Base-by-base conservation (phyloP, 352 stramenopile genomes). In the Achlya hypogyna region DNA sequence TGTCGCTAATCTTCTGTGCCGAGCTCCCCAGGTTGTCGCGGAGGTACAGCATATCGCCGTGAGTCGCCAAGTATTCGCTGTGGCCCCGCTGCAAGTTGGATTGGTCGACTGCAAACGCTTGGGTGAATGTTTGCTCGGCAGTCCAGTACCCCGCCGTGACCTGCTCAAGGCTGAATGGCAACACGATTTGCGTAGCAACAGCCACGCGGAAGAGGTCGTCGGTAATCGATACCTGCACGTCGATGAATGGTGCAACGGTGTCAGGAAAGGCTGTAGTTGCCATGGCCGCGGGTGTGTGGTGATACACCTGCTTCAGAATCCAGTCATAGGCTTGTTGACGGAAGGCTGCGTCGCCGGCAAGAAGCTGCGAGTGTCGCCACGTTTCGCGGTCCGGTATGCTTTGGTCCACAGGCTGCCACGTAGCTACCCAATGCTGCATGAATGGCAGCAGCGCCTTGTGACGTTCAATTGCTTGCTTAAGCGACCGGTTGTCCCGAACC, bases 401-500 rank as follows among this genome's bases (percentile, higher is more conserved):
- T n/a, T 5, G 54, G 14, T 9, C n/a, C 38, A 18, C 6, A n/a
- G 38, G 38, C 6, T 45, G 38, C 38, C 38, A 45, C 38, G 6
- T n/a, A 10, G 14, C 12, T 10, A 45, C 38, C 38, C 38, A 45
- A 10, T 45, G 38, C 38, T 45, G 38, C 12, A 45, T 10, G 12
- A 45, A 18, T 18, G 38, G 38, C 38, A 45, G 38, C 12, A 45
- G 38, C 38, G 12, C 12, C 38, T 45, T 45, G 6, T 63, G 32
- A 22, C 22, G 22, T 23, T 49, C 31, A 16, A 64, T 28, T 16
- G 45, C 31, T 16, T 31, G 54, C 25, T 51, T 51, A 10, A 64
- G 40, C 35, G 54, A 49, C 10, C 54, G 54, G 54, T 64, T 51
- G 54, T 51, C 54, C 18, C 54, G 54, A 18, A 64, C 54, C 29